These are phyloP conservation scores for Hemileia vastatrix DNA, from an alignment of 1,284 basidiomycete species.

Conservation along the genomic window DNA sequence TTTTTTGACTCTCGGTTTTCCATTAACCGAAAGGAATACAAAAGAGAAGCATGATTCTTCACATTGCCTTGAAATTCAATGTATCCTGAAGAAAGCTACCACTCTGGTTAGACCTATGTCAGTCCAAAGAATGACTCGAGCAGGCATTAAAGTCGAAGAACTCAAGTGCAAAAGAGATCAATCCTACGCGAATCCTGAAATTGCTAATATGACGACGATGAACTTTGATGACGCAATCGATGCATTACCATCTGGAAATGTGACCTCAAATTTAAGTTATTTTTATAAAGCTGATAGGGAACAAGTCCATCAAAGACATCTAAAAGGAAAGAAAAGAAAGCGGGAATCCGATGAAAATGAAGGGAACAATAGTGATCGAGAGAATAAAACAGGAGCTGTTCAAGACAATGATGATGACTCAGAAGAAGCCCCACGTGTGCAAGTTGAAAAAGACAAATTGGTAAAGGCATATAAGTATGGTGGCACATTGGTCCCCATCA, in stretches of 20 bases:
- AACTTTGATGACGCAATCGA: no score
- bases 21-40: neutral
- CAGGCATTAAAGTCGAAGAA: slow-evolving; percentile 5
- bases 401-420: neutral
- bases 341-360: no score
- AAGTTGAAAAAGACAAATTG: slow-evolving; percentile 5
- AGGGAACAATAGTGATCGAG: no score
- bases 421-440: neutral
- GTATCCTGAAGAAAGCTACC: slow-evolving; percentile 11
- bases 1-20: slow-evolving; percentile 13
- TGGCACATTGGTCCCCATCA: slow-evolving; percentile 3
- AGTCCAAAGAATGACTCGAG: slow-evolving; percentile 13
- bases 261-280: no score
- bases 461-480: slow-evolving; percentile 18
- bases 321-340: neutral
- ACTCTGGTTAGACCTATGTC: slow-evolving; percentile 14
- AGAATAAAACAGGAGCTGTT: no score
- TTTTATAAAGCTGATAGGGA: no score
- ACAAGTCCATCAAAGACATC: no score
- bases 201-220: no score
- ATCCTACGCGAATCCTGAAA: no score
- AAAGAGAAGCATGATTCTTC: slow-evolving; percentile 5
- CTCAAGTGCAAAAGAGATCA: no score
- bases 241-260: no score
- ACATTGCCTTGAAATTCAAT: slow-evolving; percentile 2